These are phyloP conservation scores for Tricholoma saponaceum DNA, from an alignment of 768 basidiomycete species.

Conservation along the genomic window DNA sequence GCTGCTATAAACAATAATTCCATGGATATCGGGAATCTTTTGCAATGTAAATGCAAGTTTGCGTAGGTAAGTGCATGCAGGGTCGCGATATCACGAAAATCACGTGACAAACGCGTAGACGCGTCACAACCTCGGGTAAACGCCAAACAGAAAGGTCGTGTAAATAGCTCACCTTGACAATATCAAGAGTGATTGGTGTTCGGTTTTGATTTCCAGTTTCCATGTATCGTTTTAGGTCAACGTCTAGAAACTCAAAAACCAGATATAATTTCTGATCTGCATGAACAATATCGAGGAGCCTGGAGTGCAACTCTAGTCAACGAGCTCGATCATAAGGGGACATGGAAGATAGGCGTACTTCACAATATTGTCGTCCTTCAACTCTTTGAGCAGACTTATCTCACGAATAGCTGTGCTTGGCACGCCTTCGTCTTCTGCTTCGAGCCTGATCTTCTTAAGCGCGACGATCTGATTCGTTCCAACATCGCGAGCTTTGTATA, in stretches of 20 bases:
- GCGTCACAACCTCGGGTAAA: background rate
- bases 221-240: conserved; percentile 96
- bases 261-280: conserved; percentile 96
- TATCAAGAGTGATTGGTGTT: conserved; percentile 65
- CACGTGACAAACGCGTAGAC: background rate
- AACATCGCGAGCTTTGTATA: conserved; percentile 92
- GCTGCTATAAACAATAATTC: too few species aligned
- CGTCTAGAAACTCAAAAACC: conserved; percentile 96
- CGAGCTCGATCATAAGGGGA: background rate
- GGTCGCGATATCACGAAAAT: background rate
- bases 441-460: conserved; percentile 96
- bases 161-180: conserved; percentile 68
- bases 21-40: too few species aligned
- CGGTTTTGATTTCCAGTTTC: conserved; percentile 75
- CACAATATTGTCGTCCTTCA: conserved; percentile 95
- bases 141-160: background rate
- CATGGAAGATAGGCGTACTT: conserved; percentile 46
- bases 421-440: conserved; percentile 98
- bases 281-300: conserved; percentile 94
- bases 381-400: conserved; percentile 94
- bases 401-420: conserved; percentile 98
- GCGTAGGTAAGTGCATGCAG: too few species aligned
- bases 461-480: conserved; percentile 83
- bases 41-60: too few species aligned
- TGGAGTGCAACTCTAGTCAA: conserved; percentile 28